Evolutionary conservation across 2,329 filamentous ascomycete genomes (phyloP).

Genomic region (Colletotrichum sublineola): DNA sequence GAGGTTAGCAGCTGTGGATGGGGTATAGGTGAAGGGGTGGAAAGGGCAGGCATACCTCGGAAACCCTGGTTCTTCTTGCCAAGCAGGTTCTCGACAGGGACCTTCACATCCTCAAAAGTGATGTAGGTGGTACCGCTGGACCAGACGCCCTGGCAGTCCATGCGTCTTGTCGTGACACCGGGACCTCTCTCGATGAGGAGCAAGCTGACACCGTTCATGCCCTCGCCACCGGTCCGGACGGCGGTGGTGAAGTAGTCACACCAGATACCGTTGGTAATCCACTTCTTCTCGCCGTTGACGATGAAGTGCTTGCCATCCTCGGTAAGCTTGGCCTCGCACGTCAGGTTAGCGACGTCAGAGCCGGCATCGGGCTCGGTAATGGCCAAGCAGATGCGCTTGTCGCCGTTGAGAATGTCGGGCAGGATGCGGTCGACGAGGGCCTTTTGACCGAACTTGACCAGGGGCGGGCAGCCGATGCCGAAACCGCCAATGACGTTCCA

Average conservation of each 20-base stretch:
- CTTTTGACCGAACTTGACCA: constrained; percentile 93
- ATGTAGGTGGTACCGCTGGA: constrained; percentile 96
- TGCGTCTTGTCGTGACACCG: constrained; percentile 91
- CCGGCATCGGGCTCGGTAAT: constrained; percentile 98
- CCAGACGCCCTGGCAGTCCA: constrained; percentile 99
- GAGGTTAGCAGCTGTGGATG: constrained; percentile 35
- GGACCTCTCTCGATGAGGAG: constrained; percentile 92
- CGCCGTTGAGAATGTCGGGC: constrained; percentile 87
- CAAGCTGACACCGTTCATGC: constrained; percentile 93
- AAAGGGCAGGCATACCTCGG: constrained; percentile 68
- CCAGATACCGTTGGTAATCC: constrained; percentile 99
- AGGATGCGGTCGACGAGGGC: constrained; percentile 87
- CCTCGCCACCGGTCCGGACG: constrained; percentile 87
- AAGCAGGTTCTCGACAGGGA: constrained; percentile 97
- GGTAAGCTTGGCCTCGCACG: constrained; percentile 93
- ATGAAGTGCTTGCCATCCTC: constrained; percentile 99
- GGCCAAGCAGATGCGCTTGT: constrained; percentile 97
- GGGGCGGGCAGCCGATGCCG: constrained; percentile 91
- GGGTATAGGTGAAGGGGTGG: not conserved
- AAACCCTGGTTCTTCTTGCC: constrained; percentile 99
- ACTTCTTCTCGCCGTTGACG: constrained; percentile 99
- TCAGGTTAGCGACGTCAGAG: constrained; percentile 93
- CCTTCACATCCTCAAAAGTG: constrained; percentile 99
- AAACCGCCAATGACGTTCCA: constrained; percentile 99
- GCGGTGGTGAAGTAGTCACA: constrained; percentile 97